A percentile compares a stretch with the other conserved stretches of the same genome.
These are phyloP conservation scores for Neofusicoccum parvum DNA, from an alignment of 2,329 filamentous ascomycete species.

Conservation along the genomic window DNA sequence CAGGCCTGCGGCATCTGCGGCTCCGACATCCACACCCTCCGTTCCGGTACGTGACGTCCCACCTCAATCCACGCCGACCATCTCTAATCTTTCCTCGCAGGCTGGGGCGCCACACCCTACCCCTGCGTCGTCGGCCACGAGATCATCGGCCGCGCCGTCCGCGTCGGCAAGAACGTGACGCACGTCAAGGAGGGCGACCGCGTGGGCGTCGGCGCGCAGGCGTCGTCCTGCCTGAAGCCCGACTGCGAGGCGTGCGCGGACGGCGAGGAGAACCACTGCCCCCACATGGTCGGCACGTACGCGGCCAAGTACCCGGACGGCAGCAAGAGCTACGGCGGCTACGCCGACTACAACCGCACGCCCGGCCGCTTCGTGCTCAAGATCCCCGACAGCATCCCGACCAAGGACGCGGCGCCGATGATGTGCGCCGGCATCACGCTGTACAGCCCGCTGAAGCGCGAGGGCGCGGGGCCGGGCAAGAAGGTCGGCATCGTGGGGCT, in stretches of 20 bases:
- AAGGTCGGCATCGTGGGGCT: conserved; percentile 71
- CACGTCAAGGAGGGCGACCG: conserved; percentile 63
- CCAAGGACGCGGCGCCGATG: conserved; percentile 65
- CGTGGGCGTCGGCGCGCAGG: conserved; percentile 55
- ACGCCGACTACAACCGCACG: conserved; percentile 57
- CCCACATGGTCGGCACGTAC: conserved; percentile 60
- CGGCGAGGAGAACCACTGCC: conserved; percentile 49
- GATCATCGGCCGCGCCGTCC: conserved; percentile 43
- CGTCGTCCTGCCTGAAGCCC: conserved; percentile 48
- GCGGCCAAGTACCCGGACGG: conserved; percentile 61
- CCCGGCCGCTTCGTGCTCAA: conserved; percentile 61
- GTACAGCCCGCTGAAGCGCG: conserved; percentile 68
- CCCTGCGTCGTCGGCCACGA: conserved; percentile 47
- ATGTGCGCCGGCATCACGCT: conserved; percentile 78
- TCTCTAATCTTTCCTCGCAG: conserved; percentile 39
- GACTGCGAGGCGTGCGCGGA: conserved; percentile 57
- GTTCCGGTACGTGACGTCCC: conserved; percentile 2
- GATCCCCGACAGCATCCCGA: conserved; percentile 55
- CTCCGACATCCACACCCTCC: conserved; percentile 22
- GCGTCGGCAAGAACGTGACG: conserved; percentile 38
- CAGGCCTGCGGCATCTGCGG: conserved; percentile 42
- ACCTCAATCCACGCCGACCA: no score
- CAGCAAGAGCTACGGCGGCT: conserved; percentile 67
- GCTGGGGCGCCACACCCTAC: conserved; percentile 50
- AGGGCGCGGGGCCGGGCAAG: conserved; percentile 70